Base-by-base conservation (phyloP, 208 protist species). In the Strigomonas culicis region DNA sequence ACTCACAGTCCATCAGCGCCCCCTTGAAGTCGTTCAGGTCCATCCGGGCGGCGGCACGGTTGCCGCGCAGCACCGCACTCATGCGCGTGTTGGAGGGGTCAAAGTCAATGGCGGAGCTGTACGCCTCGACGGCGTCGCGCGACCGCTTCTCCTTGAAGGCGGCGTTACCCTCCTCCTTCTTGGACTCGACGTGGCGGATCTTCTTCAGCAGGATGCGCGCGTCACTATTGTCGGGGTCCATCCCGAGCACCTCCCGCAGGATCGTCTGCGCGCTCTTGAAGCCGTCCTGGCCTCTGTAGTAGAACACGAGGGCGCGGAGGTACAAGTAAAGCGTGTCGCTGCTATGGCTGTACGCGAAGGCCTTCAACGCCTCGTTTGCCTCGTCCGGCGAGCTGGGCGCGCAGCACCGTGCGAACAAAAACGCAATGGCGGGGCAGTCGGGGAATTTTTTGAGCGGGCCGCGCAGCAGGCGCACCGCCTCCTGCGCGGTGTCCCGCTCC, bases 1-100 rank as follows among this genome's bases (percentile, higher is more conserved):
- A 97, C 60, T 87, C 88, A 68, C 92, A 97, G 71, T 98, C 90
- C 36, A 96, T 68, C 25, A 96, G 58, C 10, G 89, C 92, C 2
- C 86, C 83, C 25, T 86, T 81, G 74, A 80, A 96, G 61, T 97
- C 88, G 43, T 90, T 92, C 28, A 93, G 63, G 68, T 88, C 80
- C 77, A 94, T 94, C 50, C 79, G 78, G 25, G 87, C 88, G 4
- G 94, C 89, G 19, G 93, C 92, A 43, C 89, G 82, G 72, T 98
- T 98, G 46, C 86, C 86, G 64, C 92, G 80, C 62, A 97, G 58
- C 25, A 74, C 81, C 51, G 87, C 75, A 55, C 86, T 81, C 72
- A 95, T 80, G 64, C 75, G 75, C 1, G 72, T 55, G 74, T 96
- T 95, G 13, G 74, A 69, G 15, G 76, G 70, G 66, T 97, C 93